Base-by-base conservation (phyloP, 257 asterid genomes). In the Cynanchum wilfordii region DNA sequence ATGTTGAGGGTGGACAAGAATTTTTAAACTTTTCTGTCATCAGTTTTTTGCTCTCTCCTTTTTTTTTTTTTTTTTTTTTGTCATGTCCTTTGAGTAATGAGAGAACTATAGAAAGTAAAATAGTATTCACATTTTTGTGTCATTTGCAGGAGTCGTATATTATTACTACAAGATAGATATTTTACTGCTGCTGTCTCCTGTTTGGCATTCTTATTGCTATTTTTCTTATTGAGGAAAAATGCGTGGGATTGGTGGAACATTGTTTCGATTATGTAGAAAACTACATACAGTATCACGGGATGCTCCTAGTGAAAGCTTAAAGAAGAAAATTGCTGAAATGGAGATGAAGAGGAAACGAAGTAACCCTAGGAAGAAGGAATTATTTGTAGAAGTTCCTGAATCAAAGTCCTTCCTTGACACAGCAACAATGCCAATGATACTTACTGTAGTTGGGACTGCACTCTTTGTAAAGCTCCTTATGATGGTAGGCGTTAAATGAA, bases 381-480 rank as follows among this genome's bases (percentile, higher is more conserved):
- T 88, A 6, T 83, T 85, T 47, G 95, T 91, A 29, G 87, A 91
- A 69, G 96, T 89, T 70, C 93, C 95, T 47, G 97, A 89, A 79
- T 86, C 96, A 51, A 77, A 49, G 78, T 67, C 89, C 17, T 94
- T 64, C 50, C 93, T 91, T 66, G 99, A 94, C 74, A 85, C 95
- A 7, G 88, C 96, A 64, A 78, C 89, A 45, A 84, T 94, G 97
- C 97, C 99, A 1, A 70, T 89, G 93, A 79, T 89, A 68, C 93
- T 91, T 70, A 84, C 86, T 65, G 93, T 79, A 8, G 92, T 88
- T n/a, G 97, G 96, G 54, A 80, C 91, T 74, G 96, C 95, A 27
- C 74, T 88, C 38, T 78, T 87, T 19, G 92, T 95, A 6, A 94
- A 94, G 86, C 86, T 94, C 70, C 81, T 91, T 24, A 89, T 94